Percentiles rank a stretch among this genome's conserved stretches.
Evolutionary conservation across 75 land plant genomes (phyloP).

Genomic region (Pinus albicaulis): DNA sequence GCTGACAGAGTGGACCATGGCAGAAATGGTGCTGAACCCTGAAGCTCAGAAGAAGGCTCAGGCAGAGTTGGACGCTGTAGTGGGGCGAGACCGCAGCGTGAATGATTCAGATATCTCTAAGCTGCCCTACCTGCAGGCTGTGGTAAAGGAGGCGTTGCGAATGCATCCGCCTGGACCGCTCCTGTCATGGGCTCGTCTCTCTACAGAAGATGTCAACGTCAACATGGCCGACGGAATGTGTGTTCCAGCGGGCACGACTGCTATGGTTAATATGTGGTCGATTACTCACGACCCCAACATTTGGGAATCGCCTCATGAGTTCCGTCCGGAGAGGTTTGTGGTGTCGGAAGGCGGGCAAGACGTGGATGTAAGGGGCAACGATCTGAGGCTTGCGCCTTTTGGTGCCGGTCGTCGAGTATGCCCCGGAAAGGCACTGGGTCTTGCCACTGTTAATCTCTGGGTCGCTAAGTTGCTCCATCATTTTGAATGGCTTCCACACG

Average conservation of each 20-base stretch:
- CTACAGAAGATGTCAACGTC: constrained; percentile 55
- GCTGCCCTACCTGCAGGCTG: constrained; percentile 61
- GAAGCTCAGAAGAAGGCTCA: constrained; percentile 57
- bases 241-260: constrained; percentile 75
- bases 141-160: constrained; percentile 69
- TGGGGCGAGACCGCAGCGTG: constrained; percentile 1
- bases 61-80: constrained; percentile 45
- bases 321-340: constrained; percentile 69
- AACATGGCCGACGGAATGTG: constrained; percentile 31
- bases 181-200: constrained; percentile 85
- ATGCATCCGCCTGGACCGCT: constrained; percentile 83
- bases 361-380: constrained; percentile 62
- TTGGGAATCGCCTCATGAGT: constrained; percentile 56
- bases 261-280: constrained; percentile 95
- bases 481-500: constrained; percentile 35
- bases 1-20: constrained; percentile 76
- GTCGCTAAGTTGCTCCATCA: constrained; percentile 62
- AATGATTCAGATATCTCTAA: constrained; percentile 43
- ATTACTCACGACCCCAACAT: constrained; percentile 64
- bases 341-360: constrained; percentile 20
- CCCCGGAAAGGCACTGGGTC: constrained; percentile 73
- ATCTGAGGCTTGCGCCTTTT: constrained; percentile 84
- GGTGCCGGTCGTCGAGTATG: constrained; percentile 88
- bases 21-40: constrained; percentile 75
- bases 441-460: constrained; percentile 78